Base-by-base conservation (phyloP, 768 basidiomycete species). In the Trametes maxima region DNA sequence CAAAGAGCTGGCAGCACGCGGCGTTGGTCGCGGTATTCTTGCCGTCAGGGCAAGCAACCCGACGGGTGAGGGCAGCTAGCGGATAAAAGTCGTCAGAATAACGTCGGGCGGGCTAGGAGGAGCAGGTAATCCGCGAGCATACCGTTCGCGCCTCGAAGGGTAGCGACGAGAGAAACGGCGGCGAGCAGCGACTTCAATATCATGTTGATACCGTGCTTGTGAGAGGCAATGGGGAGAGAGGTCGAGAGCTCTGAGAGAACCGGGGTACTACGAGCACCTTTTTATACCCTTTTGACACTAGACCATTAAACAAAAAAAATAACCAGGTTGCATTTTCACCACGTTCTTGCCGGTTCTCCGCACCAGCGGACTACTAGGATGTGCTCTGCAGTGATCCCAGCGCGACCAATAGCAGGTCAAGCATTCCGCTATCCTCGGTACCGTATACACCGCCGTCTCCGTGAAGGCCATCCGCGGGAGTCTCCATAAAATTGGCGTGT, bases 11-110 rank as follows among this genome's bases (percentile, higher is more conserved):
- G 57, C 75, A 76, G 53, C 74, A 76, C 3, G 70, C 70, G 6
- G 66, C 68, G 59, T 76, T 68, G 0, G 62, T 58, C 1, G 68
- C 74, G 22, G 60, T 70, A 50, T 74, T 63, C 33, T 44, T 42
- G 25, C 75, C 73, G 54, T 72, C 70, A 13, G 74, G 67, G 52
- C 74, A 76, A 39, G 64, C 25, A 25, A 62, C 68, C 73, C 62
- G 65, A 17, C 65, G 65, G 6, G 54, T 57, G 45, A 63, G 46
- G 2, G 61, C 61, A 45, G 58, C 61, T 49, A 17, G 59, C 45
- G 39, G 47, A 17, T 19, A n/a, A 25, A 24, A 49, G 24, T 8
- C 0, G 19, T 52, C 19, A 21, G 39, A 21, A 11, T 21, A 12
- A n/a, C 28, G 13, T 22, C 6, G 19, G 22, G 3, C 8, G 36